phyloP scores from a whole-genome alignment of 441 rosid species.

The Corymbia calophylla region DNA sequence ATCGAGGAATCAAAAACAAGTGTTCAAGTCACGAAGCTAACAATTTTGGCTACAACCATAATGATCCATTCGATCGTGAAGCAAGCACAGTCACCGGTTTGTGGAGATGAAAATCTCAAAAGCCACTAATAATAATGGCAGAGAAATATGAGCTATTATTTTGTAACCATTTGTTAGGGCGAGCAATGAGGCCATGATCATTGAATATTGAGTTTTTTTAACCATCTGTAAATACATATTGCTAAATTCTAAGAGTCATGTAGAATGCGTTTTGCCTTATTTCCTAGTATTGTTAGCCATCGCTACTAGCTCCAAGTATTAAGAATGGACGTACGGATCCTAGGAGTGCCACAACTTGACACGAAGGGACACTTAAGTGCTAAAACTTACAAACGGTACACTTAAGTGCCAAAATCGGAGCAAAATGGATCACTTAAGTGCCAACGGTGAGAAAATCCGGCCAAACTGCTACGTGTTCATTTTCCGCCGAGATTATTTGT shows the following conservation, averaged over 20 bases:
- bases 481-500: no score
- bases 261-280: not conserved
- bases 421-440: no score
- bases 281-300: not conserved
- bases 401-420: no score
- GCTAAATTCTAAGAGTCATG: not conserved
- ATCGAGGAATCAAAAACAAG: not conserved
- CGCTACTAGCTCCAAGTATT: not conserved
- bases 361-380: no score
- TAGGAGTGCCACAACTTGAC: no score
- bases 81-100: not conserved
- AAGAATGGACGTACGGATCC: no score
- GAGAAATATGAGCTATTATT: not conserved
- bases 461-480: no score
- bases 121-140: not conserved
- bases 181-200: not conserved
- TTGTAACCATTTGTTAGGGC: not conserved
- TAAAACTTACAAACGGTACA: no score
- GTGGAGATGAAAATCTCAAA: not conserved
- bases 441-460: no score
- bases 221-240: not conserved
- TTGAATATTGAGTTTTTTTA: not conserved
- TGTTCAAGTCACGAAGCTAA: not conserved
- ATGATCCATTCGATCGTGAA: not conserved
- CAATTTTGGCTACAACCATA: not conserved